Conservation (phyloP, 2,329 filamentous ascomycete species). For the Xylariomycetidae sp. region DNA sequence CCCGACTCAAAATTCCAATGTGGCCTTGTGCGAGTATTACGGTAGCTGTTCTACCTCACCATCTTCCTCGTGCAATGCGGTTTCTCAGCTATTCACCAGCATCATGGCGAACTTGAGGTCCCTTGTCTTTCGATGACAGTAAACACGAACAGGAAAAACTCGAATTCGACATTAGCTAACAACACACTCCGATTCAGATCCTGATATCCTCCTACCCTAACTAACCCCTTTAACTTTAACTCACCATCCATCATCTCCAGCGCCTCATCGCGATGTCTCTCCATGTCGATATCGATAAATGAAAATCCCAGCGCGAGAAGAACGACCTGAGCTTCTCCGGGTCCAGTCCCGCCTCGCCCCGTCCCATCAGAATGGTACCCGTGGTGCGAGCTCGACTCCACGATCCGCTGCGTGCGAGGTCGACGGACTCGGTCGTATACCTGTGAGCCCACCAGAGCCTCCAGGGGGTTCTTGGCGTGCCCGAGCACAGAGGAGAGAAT, state of each 20-base stretch:
- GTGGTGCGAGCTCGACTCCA: slow-evolving; percentile 17
- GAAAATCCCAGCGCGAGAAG: slow-evolving; percentile 15
- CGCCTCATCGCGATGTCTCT: slow-evolving; percentile 14
- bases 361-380: slow-evolving; percentile 11
- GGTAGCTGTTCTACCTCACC: too few relatives aligned
- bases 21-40: too few relatives aligned
- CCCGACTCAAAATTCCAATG: too few relatives aligned
- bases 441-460: slow-evolving; percentile 11
- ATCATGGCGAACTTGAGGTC: too few relatives aligned
- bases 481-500: slow-evolving; percentile 15
- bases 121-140: too few relatives aligned
- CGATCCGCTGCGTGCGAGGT: slow-evolving; percentile 18
- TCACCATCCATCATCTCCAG: slow-evolving; percentile 14
- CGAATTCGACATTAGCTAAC: too few relatives aligned
- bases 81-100: too few relatives aligned
- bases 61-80: too few relatives aligned
- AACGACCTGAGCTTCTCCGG: slow-evolving; percentile 5
- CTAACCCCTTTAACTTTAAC: too few relatives aligned
- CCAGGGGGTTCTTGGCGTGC: slow-evolving; percentile 4
- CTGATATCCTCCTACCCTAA: too few relatives aligned
- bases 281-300: slow-evolving; percentile 17
- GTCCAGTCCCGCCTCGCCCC: slow-evolving; percentile 6
- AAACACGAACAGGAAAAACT: too few relatives aligned
- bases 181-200: too few relatives aligned
- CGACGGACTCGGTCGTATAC: slow-evolving; percentile 16